Evolutionary conservation across 208 protist genomes (phyloP).

Genomic region (Crithidia acanthocephali): DNA sequence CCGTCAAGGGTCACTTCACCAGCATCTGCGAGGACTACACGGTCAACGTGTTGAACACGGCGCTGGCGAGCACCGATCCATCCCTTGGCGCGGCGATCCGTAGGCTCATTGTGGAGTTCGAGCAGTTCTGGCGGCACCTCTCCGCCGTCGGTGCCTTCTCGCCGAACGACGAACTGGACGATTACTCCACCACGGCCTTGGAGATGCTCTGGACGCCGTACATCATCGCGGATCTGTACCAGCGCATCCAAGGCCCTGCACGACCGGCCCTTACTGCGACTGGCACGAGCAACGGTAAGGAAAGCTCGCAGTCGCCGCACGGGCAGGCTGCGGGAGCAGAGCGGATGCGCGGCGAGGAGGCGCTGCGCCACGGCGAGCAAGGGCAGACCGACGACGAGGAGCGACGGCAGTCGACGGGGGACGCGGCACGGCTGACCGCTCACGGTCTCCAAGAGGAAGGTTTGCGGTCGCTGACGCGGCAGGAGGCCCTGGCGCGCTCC

Average conservation of each 20-base stretch:
- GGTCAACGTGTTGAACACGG: constrained; percentile 38
- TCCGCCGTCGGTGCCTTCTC: constrained; percentile 69
- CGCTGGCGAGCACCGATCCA: constrained; percentile 38
- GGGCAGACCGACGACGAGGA: not conserved
- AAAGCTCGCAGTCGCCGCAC: not conserved
- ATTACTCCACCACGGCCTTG: constrained; percentile 80
- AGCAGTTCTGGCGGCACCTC: constrained; percentile 74
- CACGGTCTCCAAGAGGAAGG: constrained; percentile 22
- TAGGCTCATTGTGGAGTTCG: constrained; percentile 56
- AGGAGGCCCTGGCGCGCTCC: constrained; percentile 69
- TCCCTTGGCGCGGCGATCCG: constrained; percentile 32
- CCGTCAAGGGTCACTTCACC: constrained; percentile 71
- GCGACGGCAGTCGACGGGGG: constrained; percentile 5
- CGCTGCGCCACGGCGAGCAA: constrained; percentile 11
- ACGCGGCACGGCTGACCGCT: not conserved
- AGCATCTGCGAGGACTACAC: constrained; percentile 57
- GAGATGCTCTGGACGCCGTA: constrained; percentile 88
- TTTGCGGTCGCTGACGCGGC: constrained; percentile 46
- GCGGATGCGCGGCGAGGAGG: constrained; percentile 28
- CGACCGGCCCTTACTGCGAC: not conserved
- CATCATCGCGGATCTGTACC: constrained; percentile 83
- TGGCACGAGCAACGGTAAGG: not conserved
- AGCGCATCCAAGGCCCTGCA: constrained; percentile 59
- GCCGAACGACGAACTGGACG: constrained; percentile 81
- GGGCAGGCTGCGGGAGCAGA: not conserved